Evolutionary conservation across 352 stramenopile species (phyloP).

Genomic region (Pythium chondricola): DNA sequence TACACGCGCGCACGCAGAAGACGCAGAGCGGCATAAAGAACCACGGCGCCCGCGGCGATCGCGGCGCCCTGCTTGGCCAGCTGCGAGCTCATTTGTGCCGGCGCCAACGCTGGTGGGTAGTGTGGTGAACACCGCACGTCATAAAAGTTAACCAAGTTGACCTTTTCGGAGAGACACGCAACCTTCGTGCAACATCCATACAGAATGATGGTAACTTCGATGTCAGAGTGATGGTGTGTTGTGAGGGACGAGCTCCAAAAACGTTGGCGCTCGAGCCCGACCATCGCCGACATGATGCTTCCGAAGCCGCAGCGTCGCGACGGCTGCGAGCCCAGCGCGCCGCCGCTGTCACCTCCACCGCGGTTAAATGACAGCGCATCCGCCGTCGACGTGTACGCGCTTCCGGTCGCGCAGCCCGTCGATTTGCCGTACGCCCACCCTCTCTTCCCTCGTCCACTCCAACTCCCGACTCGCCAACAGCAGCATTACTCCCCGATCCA

Average conservation of each 20-base stretch:
- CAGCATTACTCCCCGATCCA: background rate
- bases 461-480: background rate
- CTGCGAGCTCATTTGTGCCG: background rate
- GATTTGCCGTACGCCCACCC: background rate
- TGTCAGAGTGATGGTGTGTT: slow-evolving; percentile 4
- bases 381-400: background rate
- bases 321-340: slow-evolving; percentile 10
- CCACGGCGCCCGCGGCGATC: slow-evolving; percentile 19
- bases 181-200: slow-evolving; percentile 2
- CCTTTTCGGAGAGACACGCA: background rate
- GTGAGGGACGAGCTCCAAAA: background rate
- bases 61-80: slow-evolving; percentile 10
- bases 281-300: background rate
- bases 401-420: slow-evolving; percentile 1
- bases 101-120: background rate
- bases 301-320: too few species aligned
- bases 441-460: background rate
- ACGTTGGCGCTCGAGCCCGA: too few species aligned
- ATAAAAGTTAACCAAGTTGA: too few species aligned
- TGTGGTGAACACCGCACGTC: too few species aligned
- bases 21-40: slow-evolving; percentile 48
- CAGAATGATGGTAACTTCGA: slow-evolving; percentile 4
- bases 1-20: slow-evolving; percentile 76
- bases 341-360: slow-evolving; percentile 3
- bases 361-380: background rate